Evolutionary conservation across 1,139 yeast species (phyloP).

Genomic region (Sugiyamaella novakii): DNA sequence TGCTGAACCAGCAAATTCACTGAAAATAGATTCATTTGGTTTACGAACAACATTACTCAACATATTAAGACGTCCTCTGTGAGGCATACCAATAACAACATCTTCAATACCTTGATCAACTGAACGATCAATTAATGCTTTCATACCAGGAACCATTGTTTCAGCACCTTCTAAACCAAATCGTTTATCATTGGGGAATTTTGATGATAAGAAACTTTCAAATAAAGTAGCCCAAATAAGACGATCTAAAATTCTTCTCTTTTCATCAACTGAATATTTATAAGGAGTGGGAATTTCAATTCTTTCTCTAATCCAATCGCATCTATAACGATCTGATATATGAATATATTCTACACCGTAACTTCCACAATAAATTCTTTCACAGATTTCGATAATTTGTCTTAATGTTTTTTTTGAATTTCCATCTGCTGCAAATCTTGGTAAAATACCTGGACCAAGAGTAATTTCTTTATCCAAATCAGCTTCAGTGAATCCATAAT

Average conservation of each 20-base stretch:
- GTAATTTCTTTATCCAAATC: slow-evolving; percentile 84
- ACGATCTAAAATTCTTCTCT: slow-evolving; percentile 95
- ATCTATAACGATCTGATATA: slow-evolving; percentile 91
- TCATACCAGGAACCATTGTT: slow-evolving; percentile 94
- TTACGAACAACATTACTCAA: slow-evolving; percentile 97
- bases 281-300: slow-evolving; percentile 90
- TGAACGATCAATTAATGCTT: slow-evolving; percentile 89
- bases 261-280: slow-evolving; percentile 82
- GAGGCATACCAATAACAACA: slow-evolving; percentile 98
- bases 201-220: slow-evolving; percentile 87
- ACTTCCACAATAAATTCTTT: slow-evolving; percentile 79
- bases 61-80: slow-evolving; percentile 98
- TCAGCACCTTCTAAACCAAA: slow-evolving; percentile 99
- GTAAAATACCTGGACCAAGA: slow-evolving; percentile 96
- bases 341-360: slow-evolving; percentile 96
- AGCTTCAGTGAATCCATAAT: slow-evolving; percentile 85
- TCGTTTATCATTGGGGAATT: slow-evolving; percentile 98
- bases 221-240: slow-evolving; percentile 95
- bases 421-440: slow-evolving; percentile 77
- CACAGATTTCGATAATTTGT: slow-evolving; percentile 78
- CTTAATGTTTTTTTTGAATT: slow-evolving; percentile 60
- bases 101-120: slow-evolving; percentile 95
- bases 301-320: slow-evolving; percentile 98
- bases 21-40: slow-evolving; percentile 96
- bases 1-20: slow-evolving; percentile 91